Evolutionary conservation across 441 rosid species (phyloP), one percentile per base, ranked within the genome.

Genomic region (Pelargonium myrrhifolium): DNA sequence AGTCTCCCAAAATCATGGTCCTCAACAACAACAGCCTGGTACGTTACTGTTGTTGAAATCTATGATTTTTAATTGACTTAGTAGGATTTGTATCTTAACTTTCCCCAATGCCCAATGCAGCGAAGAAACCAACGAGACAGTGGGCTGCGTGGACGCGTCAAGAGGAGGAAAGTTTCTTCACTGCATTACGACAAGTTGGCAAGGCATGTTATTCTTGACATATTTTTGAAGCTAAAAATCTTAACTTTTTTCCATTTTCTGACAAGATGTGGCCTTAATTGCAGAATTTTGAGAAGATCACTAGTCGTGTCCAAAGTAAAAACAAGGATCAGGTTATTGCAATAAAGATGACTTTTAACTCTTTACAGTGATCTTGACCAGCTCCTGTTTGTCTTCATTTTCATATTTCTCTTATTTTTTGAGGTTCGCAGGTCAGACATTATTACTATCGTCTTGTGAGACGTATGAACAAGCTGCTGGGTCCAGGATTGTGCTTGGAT

Each of bases 71-170:
- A 21, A 59, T 65, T 39, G 22, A 49, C 15, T 39, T 35, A 6
- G 61, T 71, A 61, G 22, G n/a, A 62, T 45, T 21, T 47, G 47
- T 40, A 18, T 51, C 20, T 59, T 21, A 28, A 69, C 49, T 22
- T 70, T n/a, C 15, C 15, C 4, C 37, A 21, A 73, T 77, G 24
- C 4, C n/a, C 63, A 64, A 70, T 77, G 77, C 83, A 89, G 99
- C 74, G 24, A 94, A 89, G 80, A 92, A 76, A 75, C 87, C 96
- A 26, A 94, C 97, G 18, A 77, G 99, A 67, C 97, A 94, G 68
- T 94, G 99, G 99, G 98, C 98, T 79, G 99, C 99, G 72, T 94
- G 99, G 99, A 94, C 99, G 49, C 97, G 86, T 68, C 86, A 92
- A 81, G 99, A 94, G 83, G 98, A 94, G 76, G 98, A 92, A 81